Base-by-base conservation (phyloP, 805 yeast species). In the Pichia eremophila region DNA sequence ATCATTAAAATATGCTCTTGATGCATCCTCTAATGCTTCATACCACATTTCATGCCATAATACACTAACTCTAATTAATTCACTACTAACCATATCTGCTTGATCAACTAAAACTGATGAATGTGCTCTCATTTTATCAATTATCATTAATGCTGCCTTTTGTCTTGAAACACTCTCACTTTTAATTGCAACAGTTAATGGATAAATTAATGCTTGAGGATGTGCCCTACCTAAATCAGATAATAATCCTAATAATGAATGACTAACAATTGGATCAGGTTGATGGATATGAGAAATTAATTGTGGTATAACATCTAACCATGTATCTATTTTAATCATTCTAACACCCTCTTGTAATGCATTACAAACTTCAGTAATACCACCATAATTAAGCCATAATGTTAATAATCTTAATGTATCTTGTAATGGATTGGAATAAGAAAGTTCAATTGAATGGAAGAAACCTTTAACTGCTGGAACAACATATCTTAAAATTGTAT, bases 1-100 rank as follows among this genome's bases (percentile, higher is more conserved):
- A 52, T 93, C 99, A 35, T 95, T 96, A 65, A 89, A 91, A 69
- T 83, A 93, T 45, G 85, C 75, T 50, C 96, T 73, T 4, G 96
- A 89, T 0, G 99, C 99, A 68, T 93, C 96, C 62, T 93, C 99
- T 32, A 93, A 71, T 3, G 95, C 97, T 66, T 91, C 98, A 57
- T 89, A 90, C 99, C 99, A 93, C 61, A 85, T 83, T 59, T 93
- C 99, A 59, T 89, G 95, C 97, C 99, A 90, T 51, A 93, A 67
- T 4, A 91, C 96, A 1, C 98, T 96, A 17, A 89, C 96, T 54
- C 98, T 73, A 52, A 93, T 90, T 48, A 93, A 75, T 60, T 93
- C 99, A 54, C 81, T 82, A 67, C 95, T 85, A n/a, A 93, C 97
- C 47, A 90, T 64, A 56, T 89, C 96, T 0, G 97, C 90, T 61